Base-by-base conservation (phyloP, 129 eudicot species). In the Pulicaria dysenterica region DNA sequence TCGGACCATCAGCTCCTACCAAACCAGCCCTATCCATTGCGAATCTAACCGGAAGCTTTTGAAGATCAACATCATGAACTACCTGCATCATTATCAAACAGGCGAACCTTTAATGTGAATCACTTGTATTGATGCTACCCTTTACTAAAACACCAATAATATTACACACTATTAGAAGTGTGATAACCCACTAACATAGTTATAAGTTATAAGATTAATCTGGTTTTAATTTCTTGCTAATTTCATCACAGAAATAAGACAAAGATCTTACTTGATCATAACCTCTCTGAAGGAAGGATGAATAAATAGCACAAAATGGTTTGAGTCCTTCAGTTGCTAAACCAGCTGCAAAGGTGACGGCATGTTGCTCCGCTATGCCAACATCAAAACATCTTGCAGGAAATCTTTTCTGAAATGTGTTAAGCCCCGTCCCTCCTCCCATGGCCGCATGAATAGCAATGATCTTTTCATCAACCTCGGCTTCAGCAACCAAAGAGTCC, bases 361-460 rank as follows among this genome's bases (percentile, higher is more conserved):
- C 94, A 40, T 87, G 93, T 15, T 87, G 93, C 73, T 87, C 93
- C 0, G 93, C 93, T 9, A 87, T 87, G n/a, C 94, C 94, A 15
- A 84, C 94, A 81, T 87, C 94, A 45, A 87, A 87, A 77, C 89
- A 84, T 12, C 85, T 54, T 2, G 49, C 5, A 2, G 89, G 87
- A 53, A 87, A 87, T 16, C 31, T 73, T 39, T 87, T 87, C 34
- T 84, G 84, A 72, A 87, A 87, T 0, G 68, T 44, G 73, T 87
- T 87, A 10, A 87, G 89, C 4, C 94, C 94, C 0, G 94, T 87
- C 19, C 94, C 94, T 13, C 94, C 94, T 66, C 94, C 94, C 94
- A 87, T 87, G 4, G 94, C 94, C 3, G 94, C 94, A 55, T 87
- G 94, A 77, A 87, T 82, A 7, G 94, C 94, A 0, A 87, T 84